Evolutionary conservation across 148 eudicot genomes (phyloP), one percentile per base, ranked within the genome.

Genomic region (Amaranthus cruentus): DNA sequence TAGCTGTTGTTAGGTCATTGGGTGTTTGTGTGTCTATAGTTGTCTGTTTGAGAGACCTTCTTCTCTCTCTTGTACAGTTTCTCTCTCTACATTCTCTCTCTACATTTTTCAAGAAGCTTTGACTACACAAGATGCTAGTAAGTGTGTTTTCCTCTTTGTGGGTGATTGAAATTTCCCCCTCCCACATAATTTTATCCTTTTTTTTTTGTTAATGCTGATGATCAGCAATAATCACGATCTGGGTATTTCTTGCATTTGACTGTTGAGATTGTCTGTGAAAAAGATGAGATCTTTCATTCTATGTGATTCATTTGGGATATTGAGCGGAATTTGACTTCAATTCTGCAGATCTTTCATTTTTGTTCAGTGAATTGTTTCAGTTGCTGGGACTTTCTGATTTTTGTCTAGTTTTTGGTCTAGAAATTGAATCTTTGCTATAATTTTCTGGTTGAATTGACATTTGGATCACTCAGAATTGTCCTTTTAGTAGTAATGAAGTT

Each of bases 41-140:
- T 79, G 79, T 75, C 59, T 80, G 75, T 59, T 75, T 78, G 69
- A 49, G 78, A 65, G 69, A 69, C 54, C 52, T 79, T 69, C 62
- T 73, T 71, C 71, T 66, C 74, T 69, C 66, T 70, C 66, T 62
- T 63, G 57, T 43, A 47, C 58, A 42, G 11, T 75, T 15, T 66
- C 66, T 72, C 66, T 68, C 71, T 72, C 56, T 47, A 8, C 64
- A 12, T 67, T 64, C 75, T 75, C 75, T 65, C 68, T 38, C 74
- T 70, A 59, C 66, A 72, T 65, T 68, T 70, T 68, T 15, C 75
- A 74, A 79, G 79, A 81, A 78, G 84, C 78, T 71, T 44, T 78
- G 76, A 48, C 70, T 76, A 62, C 77, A 85, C 68, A 85, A 82
- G 88, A 82, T 85, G 77, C 78, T 85, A 75, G 85, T 82, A 80